Percentiles rank a stretch among this genome's conserved stretches.
Evolutionary conservation across 1,139 yeast species (phyloP).

Genomic region (Geotrichum carabidarum): DNA sequence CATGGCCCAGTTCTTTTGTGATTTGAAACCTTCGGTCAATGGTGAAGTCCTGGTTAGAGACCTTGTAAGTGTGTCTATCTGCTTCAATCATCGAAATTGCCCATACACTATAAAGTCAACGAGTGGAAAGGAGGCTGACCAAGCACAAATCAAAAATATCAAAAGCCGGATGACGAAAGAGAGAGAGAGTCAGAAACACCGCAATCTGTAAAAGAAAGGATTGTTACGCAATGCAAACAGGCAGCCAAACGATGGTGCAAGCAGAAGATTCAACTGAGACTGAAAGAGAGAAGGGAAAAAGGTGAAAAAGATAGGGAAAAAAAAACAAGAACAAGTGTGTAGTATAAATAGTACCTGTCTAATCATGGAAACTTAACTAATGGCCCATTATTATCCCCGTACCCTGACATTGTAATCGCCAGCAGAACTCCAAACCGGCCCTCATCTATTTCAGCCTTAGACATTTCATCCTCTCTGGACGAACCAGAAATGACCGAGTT

Average conservation of each 20-base stretch:
- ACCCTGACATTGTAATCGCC: slow-evolving; percentile 4
- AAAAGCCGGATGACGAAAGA: too few relatives aligned
- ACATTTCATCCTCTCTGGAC: neutral
- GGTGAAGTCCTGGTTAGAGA: slow-evolving; percentile 21
- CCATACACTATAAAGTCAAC: too few relatives aligned
- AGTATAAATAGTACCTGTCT: neutral
- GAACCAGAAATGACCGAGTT: slow-evolving; percentile 8
- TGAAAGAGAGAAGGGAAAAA: neutral
- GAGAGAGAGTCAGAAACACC: too few relatives aligned
- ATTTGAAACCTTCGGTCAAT: slow-evolving; percentile 20
- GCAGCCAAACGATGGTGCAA: too few relatives aligned
- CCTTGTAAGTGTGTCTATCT: slow-evolving; percentile 23
- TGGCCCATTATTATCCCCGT: neutral
- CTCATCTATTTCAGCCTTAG: neutral
- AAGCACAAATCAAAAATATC: too few relatives aligned
- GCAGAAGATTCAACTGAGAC: neutral
- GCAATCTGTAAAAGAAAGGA: too few relatives aligned
- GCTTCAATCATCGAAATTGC: slow-evolving; percentile 12
- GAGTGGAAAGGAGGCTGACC: too few relatives aligned
- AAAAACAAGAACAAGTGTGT: neutral
- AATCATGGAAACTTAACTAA: neutral
- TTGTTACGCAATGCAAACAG: too few relatives aligned
- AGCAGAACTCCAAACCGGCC: neutral
- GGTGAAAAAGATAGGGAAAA: neutral
- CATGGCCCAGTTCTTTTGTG: slow-evolving; percentile 63